Percentiles rank a stretch among this genome's conserved stretches.
These are phyloP conservation scores for Plectosphaerella sp. DNA, from an alignment of 2,329 filamentous ascomycete species.

Conservation along the genomic window DNA sequence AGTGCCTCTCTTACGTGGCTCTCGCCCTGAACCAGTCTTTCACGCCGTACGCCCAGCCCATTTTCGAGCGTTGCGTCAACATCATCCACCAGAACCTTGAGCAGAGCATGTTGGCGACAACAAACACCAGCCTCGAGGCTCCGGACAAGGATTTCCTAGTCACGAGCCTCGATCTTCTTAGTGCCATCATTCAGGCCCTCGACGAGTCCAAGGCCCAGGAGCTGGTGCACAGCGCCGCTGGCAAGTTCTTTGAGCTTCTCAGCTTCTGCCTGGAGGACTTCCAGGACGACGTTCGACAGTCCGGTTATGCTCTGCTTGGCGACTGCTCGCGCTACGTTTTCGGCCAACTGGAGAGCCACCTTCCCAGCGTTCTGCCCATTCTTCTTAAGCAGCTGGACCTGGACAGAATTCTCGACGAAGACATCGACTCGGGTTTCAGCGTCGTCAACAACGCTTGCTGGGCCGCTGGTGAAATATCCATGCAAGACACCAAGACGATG, in stretches of 20 bases:
- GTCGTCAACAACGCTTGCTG: constrained; percentile 98
- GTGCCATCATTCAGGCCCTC: constrained; percentile 88
- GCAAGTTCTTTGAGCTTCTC: constrained; percentile 85
- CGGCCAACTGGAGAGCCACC: constrained; percentile 68
- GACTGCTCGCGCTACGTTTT: constrained; percentile 95
- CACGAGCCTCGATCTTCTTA: constrained; percentile 88
- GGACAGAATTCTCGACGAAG: constrained; percentile 70
- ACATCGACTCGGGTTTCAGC: constrained; percentile 79
- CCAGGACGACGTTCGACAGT: constrained; percentile 91
- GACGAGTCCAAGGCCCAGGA: constrained; percentile 68
- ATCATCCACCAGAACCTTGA: constrained; percentile 92
- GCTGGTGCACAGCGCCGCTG: constrained; percentile 70
- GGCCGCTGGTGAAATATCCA: constrained; percentile 88
- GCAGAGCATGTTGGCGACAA: constrained; percentile 66
- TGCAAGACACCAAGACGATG: constrained; percentile 73
- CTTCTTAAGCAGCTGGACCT: constrained; percentile 86
- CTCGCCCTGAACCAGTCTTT: constrained; percentile 80
- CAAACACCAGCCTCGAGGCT: constrained; percentile 64
- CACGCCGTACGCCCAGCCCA: constrained; percentile 76
- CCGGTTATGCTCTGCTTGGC: constrained; percentile 88
- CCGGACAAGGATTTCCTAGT: constrained; percentile 97
- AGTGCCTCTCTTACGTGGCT: constrained; percentile 92
- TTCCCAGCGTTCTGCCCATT: constrained; percentile 71
- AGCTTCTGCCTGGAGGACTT: constrained; percentile 88
- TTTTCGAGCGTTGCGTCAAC: constrained; percentile 83